These are phyloP conservation scores for Candida orba DNA, from an alignment of 805 yeast species.

Conservation along the genomic window DNA sequence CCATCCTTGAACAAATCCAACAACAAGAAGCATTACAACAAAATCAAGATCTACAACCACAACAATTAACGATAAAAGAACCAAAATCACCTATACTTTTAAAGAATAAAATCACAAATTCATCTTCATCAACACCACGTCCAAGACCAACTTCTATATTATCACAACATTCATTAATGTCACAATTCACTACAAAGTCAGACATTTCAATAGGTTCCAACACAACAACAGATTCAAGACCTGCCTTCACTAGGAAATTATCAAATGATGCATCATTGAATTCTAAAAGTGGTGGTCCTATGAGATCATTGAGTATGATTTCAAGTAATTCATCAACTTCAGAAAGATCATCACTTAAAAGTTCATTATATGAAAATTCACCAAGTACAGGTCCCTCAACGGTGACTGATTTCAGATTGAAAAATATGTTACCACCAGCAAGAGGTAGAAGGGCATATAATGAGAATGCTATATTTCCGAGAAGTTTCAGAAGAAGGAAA, in stretches of 20 bases:
- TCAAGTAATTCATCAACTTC: conserved; percentile 33
- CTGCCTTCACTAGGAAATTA: conserved; percentile 15
- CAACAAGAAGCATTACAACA: neutral
- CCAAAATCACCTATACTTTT: conserved; percentile 23
- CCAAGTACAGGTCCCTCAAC: conserved; percentile 3
- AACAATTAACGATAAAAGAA: conserved; percentile 23
- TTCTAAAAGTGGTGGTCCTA: conserved; percentile 15
- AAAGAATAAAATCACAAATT: neutral
- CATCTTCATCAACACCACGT: conserved; percentile 1
- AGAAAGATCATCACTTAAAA: conserved; percentile 29
- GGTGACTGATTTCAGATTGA: neutral
- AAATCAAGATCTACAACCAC: neutral
- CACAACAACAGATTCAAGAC: conserved; percentile 12
- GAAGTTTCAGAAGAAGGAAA: conserved; percentile 19
- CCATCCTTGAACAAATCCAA: neutral
- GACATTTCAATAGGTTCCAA: conserved; percentile 36
- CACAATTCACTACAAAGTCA: conserved; percentile 40
- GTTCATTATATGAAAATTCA: conserved; percentile 24
- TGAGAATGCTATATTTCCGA: conserved; percentile 19
- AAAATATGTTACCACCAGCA: conserved; percentile 2
- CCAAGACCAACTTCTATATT: conserved; percentile 44
- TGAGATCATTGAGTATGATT: conserved; percentile 29
- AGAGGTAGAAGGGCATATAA: conserved; percentile 11
- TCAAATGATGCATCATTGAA: conserved; percentile 19
- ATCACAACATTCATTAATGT: conserved; percentile 43